Evolutionary conservation across 2,329 filamentous ascomycete species (phyloP).

Genomic region (Juglanconis oblonga): DNA sequence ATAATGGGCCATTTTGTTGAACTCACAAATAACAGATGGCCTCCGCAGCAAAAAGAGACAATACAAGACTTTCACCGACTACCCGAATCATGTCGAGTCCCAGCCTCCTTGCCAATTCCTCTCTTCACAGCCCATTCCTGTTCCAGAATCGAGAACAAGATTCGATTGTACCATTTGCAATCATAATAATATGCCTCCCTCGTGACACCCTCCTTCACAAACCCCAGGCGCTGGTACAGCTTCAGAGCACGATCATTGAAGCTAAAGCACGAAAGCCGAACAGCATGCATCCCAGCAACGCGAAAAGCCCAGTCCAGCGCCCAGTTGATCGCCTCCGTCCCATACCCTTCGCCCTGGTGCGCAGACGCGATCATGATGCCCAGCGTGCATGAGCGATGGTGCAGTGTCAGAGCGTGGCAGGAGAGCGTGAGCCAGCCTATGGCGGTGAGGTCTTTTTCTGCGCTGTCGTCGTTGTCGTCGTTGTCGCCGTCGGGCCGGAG

Average conservation of each 20-base stretch:
- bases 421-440: conserved; percentile 13
- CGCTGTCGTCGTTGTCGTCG: neutral
- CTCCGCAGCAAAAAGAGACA: too few species aligned
- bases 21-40: too few species aligned
- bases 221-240: conserved; percentile 44
- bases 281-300: conserved; percentile 40
- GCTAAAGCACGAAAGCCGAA: conserved; percentile 36
- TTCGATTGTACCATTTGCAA: conserved; percentile 35
- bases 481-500: neutral
- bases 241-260: conserved; percentile 41
- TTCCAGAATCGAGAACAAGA: conserved; percentile 36
- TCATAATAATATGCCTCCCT: conserved; percentile 42
- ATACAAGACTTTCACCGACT: too few species aligned
- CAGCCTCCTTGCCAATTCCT: neutral
- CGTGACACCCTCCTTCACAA: conserved; percentile 39
- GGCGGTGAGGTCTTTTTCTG: neutral
- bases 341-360: conserved; percentile 33
- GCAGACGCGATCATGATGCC: conserved; percentile 13
- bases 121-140: conserved; percentile 32
- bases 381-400: conserved; percentile 10
- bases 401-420: conserved; percentile 4
- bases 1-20: too few species aligned
- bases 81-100: too few species aligned
- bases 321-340: conserved; percentile 45
- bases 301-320: conserved; percentile 44